phyloP scores from a whole-genome alignment of 441 rosid genomes.

The Pelargonium hybrid region DNA sequence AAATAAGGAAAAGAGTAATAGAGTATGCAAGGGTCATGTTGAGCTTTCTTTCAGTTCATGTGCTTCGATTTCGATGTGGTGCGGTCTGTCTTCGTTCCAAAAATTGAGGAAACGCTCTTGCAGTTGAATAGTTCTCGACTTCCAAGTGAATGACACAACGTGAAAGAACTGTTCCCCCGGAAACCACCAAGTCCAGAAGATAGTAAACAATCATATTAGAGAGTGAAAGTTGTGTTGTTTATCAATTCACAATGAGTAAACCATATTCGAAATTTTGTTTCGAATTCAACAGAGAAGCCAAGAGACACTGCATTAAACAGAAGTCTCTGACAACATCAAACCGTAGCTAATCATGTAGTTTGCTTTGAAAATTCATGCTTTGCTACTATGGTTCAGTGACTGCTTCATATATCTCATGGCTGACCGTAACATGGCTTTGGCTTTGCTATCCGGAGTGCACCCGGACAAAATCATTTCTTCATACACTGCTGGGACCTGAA shows the following conservation, averaged over 20 bases:
- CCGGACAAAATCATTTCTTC: slow-evolving; percentile 90
- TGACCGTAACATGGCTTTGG: slow-evolving; percentile 91
- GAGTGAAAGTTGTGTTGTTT: too few species aligned
- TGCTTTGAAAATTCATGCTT: slow-evolving; percentile 10
- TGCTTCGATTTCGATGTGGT: neutral
- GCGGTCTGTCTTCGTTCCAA: neutral
- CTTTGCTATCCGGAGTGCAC: slow-evolving; percentile 82
- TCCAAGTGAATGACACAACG: neutral
- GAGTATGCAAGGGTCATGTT: neutral
- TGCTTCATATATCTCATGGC: slow-evolving; percentile 88
- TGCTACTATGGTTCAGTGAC: slow-evolving; percentile 34
- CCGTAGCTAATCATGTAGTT: slow-evolving; percentile 1
- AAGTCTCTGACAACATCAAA: neutral
- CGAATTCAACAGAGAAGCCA: neutral
- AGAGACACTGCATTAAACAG: slow-evolving; percentile 23
- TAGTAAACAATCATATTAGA: neutral
- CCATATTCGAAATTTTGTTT: neutral
- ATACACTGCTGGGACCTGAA: slow-evolving; percentile 81
- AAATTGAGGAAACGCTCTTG: neutral
- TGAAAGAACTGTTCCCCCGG: slow-evolving; percentile 16
- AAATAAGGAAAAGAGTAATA: neutral
- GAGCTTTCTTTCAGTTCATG: neutral
- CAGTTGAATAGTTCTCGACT: neutral
- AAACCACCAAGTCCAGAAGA: slow-evolving; percentile 2
- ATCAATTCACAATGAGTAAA: too few species aligned